Conservation (phyloP, 176 grass and related monocot genomes). For the Juncus effusus region DNA sequence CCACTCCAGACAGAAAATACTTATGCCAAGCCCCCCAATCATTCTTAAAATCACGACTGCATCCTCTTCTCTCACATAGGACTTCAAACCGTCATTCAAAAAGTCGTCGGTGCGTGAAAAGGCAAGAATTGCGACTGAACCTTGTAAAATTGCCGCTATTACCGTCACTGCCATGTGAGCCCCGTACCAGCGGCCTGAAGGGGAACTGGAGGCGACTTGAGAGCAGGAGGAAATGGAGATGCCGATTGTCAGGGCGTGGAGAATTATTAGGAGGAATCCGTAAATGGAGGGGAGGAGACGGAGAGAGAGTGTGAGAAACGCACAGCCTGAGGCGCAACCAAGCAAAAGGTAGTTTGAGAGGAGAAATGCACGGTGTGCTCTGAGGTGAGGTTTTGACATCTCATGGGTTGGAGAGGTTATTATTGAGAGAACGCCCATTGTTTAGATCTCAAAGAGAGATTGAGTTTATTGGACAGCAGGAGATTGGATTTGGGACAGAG, state of each 20-base stretch:
- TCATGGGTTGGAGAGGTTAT: conserved; percentile 55
- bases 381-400: conserved; percentile 52
- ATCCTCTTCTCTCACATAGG: conserved; percentile 90
- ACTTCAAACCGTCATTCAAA: conserved; percentile 51
- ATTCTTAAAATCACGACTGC: conserved; percentile 85
- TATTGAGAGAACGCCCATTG: conserved; percentile 64
- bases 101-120: conserved; percentile 72
- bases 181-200: conserved; percentile 62
- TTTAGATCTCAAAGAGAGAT: neutral
- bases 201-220: conserved; percentile 49
- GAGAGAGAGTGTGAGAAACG: conserved; percentile 95
- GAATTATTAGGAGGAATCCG: conserved; percentile 93
- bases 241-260: conserved; percentile 71
- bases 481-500: no score
- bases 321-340: conserved; percentile 79
- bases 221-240: conserved; percentile 77
- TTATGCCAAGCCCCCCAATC: conserved; percentile 79
- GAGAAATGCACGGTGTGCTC: conserved; percentile 68
- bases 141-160: conserved; percentile 85
- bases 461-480: no score
- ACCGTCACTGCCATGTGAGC: conserved; percentile 69
- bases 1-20: conserved; percentile 97
- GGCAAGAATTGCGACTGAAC: conserved; percentile 71
- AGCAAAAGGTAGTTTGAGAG: conserved; percentile 93
- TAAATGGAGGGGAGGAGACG: conserved; percentile 83